Base-by-base conservation (phyloP, 2,329 filamentous ascomycete species). In the Neofusicoccum laricinum region DNA sequence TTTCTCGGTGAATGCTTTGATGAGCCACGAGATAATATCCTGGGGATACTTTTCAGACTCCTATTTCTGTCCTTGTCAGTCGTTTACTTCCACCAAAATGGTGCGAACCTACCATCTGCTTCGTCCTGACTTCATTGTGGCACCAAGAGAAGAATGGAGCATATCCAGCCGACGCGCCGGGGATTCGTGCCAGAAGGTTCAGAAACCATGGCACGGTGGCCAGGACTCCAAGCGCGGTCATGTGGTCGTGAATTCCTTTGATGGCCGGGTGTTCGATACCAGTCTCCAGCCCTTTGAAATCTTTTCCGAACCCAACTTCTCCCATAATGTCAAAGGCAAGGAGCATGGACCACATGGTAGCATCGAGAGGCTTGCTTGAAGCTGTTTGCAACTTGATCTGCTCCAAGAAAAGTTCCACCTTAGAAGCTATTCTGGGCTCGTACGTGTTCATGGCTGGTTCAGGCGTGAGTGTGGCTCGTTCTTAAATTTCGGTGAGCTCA, bases 271-370 rank as follows among this genome's bases (percentile, higher is more conserved):
- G 71, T 21, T 73, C 68, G 17, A 45, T 53, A 1, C 67, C 72
- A 3, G 34, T 66, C 3, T 67, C 66, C 11, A 78, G 67, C 71
- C 79, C 78, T 25, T 71, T 71, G 68, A 81, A 79, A 46, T 75
- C 71, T 63, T 78, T 76, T 19, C 73, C 79, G 62, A 80, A 79
- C 10, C 73, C 76, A 11, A 81, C 68, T 61, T 82, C 80, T 6
- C 79, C 80, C 77, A 84, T 83, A 25, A 84, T 75, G 65, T 84
- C 82, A 64, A 84, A 80, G 58, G 77, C 76, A 63, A 82, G 76
- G 66, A 75, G 81, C 57, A 77, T 74, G 19, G 72, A 63, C 75
- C 73, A 76, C 50, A 71, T 67, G 4, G 72, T 73, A 15, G 73
- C 72, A 7, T 74, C 66, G 0, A 76, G 64, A 65, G 2, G 61